Base-by-base conservation (phyloP, 805 yeast genomes). In the Hemisphaericaspora nanyangensis region DNA sequence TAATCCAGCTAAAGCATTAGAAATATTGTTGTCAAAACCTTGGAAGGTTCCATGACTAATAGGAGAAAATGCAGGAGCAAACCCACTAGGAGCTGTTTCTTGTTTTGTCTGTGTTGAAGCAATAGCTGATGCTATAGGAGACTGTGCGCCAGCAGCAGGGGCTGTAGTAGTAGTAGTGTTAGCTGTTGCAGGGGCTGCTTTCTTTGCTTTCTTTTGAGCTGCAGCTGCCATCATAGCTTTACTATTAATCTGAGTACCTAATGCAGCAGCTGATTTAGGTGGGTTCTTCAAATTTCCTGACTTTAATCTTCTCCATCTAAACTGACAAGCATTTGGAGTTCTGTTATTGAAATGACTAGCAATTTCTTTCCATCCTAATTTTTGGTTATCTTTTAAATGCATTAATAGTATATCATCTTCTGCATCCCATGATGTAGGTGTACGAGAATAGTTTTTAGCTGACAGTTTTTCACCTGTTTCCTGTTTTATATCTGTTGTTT, bases 401-500 rank as follows among this genome's bases (percentile, higher is more conserved):
- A 68, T 66, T 31, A 69, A 54, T 25, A 69, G 60, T 29, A 66
- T 53, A 46, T 69, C 74, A 50, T 69, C 74, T 46, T 62, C 71
- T 13, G 74, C 68, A 47, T 69, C 74, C 74, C 74, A 69, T 4
- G 73, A 67, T 3, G 74, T 67, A 11, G 74, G 74, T 6, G 74
- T 68, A 26, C 73, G 51, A 34, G 63, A 51, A 41, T 52, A 54
- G 42, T 51, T 52, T 42, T 63, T 63, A 8, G 40, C 17, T 8
- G 26, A 26, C 2, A 15, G 27, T 33, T 29, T 12, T 12, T 22
- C 12, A 22, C 11, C 26, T 29, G 31, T 22, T 12, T 18, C 25
- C 25, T 7, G 33, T 18, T 12, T n/a, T n/a, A n/a, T n/a, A n/a
- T n/a, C 18, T 8, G 33, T n/a, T 11, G 33, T 20, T 19, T 22